Conservation (phyloP, 2,329 filamentous ascomycete species). For the Cladosporium sp. region DNA sequence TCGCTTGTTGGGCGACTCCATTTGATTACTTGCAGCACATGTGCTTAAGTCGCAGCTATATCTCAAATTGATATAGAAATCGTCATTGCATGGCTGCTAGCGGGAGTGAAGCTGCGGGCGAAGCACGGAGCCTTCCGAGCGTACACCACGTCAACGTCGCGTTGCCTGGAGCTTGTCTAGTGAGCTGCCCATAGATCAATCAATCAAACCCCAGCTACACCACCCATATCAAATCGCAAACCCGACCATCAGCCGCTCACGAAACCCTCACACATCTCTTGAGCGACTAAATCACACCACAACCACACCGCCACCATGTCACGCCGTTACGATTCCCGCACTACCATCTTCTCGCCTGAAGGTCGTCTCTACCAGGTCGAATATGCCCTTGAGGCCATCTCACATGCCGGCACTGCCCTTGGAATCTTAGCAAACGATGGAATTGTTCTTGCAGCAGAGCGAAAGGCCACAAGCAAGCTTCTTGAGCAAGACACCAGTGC, state of each 20-base stretch:
- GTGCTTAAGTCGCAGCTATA: neutral
- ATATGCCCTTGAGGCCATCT: conserved; percentile 98
- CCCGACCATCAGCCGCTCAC: neutral
- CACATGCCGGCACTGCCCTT: conserved; percentile 92
- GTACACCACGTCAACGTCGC: conserved; percentile 11
- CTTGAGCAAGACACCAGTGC: conserved; percentile 98
- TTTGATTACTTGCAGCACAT: neutral
- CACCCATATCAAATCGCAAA: neutral
- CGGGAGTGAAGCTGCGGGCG: conserved; percentile 13
- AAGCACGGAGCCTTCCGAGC: conserved; percentile 5
- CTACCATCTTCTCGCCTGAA: conserved; percentile 99
- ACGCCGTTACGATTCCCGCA: conserved; percentile 43
- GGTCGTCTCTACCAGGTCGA: conserved; percentile 98
- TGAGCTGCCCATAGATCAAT: conserved; percentile 6
- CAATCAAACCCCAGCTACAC: conserved; percentile 2
- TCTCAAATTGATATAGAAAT: conserved; percentile 10
- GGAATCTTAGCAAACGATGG: conserved; percentile 97
- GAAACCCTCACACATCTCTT: neutral
- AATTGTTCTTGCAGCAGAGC: conserved; percentile 94
- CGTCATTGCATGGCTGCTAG: conserved; percentile 9
- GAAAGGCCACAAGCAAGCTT: conserved; percentile 98
- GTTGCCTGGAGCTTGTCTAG: conserved; percentile 10
- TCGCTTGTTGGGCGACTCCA: conserved; percentile 6
- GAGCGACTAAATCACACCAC: conserved; percentile 6
- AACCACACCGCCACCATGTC: conserved; percentile 24